These are phyloP conservation scores for Patellifolia procumbens DNA, from an alignment of 179 eudicot genomes.

Conservation along the genomic window DNA sequence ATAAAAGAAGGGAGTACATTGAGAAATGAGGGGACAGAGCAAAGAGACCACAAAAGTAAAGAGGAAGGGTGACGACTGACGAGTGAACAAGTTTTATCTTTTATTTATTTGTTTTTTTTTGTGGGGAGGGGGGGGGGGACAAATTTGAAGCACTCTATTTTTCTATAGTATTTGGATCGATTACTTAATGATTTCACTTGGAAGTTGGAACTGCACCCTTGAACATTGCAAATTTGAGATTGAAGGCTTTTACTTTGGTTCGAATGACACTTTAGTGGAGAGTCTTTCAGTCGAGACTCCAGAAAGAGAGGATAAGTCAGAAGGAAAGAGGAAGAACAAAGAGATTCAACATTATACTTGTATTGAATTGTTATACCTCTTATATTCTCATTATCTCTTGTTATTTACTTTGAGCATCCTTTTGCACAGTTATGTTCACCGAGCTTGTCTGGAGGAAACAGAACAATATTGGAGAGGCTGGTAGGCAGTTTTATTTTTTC, in stretches of 20 bases:
- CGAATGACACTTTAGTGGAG: background rate
- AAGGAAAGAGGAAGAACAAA: background rate
- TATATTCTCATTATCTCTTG: background rate
- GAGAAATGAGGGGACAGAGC: background rate
- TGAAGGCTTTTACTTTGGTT: background rate
- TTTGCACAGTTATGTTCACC: slow-evolving; percentile 69
- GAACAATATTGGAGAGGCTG: slow-evolving; percentile 96
- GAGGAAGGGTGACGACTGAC: background rate
- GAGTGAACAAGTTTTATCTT: too few relatives aligned
- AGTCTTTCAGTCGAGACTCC: background rate
- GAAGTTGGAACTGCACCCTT: background rate
- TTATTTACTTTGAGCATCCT: background rate
- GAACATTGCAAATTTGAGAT: background rate
- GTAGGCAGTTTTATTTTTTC: slow-evolving; percentile 39
- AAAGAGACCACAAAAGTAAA: background rate
- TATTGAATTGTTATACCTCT: background rate
- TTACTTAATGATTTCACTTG: too few relatives aligned
- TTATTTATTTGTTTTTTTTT: too few relatives aligned
- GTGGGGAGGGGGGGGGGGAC: too few relatives aligned
- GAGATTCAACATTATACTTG: background rate
- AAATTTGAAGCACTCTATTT: too few relatives aligned
- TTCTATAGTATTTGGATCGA: too few relatives aligned
- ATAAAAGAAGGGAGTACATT: background rate
- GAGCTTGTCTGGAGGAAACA: slow-evolving; percentile 76
- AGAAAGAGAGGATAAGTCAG: background rate